Base-by-base conservation (phyloP, 495 filamentous ascomycete genomes). In the Penicillium pulvis region DNA sequence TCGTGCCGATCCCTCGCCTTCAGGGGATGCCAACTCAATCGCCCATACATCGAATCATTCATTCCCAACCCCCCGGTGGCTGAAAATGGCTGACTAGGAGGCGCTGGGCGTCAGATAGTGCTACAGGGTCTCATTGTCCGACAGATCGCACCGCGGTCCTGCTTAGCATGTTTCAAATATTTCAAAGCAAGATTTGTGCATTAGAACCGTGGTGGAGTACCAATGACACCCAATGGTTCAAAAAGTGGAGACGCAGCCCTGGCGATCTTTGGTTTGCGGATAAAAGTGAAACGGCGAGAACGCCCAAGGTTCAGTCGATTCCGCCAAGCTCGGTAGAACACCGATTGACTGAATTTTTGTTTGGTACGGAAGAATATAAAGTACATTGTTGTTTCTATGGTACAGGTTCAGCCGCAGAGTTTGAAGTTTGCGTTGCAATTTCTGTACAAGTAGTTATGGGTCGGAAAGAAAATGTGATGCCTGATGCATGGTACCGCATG, bases 11-110 rank as follows among this genome's bases (percentile, higher is more conserved):
- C 46, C 12, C 26, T 49, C 46, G 16, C 46, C 24, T 49, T 49
- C 46, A 49, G 46, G 46, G 46, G 46, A 49, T 46, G 23, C 23
- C 23, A 47, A 49, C 46, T 30, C 46, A 49, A 49, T 49, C 46
- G 44, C n/a, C 26, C 26, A 31, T 31, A 2, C 26, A 28, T 49
- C 46, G 26, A 49, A 30, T 49, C 46, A 48, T 33, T 16, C 16
- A 43, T 43, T 28, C 23, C 51, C 39, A 53, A 42, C 51, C 50
- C 3, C 17, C 30, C 16, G 31, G 46, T 31, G 46, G 46, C 46
- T 49, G 26, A 17, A 26, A 47, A 26, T 11, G 44, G 44, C 19
- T 47, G 19, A 28, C 2, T 26, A 4, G 23, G 44, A 26, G 44
- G 44, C 44, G 46, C 6, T 9, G 7, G 12, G 24, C 28, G 33